These are phyloP conservation scores for Neolentinus lepideus DNA, from an alignment of 1,284 basidiomycete species.

Conservation along the genomic window DNA sequence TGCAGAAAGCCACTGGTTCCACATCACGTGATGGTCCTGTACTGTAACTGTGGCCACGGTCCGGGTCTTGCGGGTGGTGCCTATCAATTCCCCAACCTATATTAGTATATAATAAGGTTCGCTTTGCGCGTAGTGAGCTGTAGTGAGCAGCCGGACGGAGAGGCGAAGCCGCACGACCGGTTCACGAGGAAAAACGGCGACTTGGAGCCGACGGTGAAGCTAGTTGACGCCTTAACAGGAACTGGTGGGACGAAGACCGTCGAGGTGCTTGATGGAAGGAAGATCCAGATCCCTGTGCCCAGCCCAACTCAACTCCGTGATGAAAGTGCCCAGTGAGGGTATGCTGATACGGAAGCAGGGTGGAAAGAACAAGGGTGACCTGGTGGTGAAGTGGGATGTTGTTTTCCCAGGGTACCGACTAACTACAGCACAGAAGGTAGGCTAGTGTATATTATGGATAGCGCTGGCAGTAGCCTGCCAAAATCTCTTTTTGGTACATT, in stretches of 20 bases:
- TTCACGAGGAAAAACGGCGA: constrained; percentile 82
- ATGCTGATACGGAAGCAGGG: constrained; percentile 88
- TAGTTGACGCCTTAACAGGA: constrained; percentile 80
- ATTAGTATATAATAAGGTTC: too few relatives aligned
- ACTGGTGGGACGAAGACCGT: constrained; percentile 44
- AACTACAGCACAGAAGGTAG: constrained; percentile 70
- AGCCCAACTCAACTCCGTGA: constrained; percentile 70
- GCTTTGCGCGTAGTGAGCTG: constrained; percentile 81
- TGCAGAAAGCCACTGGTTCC: too few relatives aligned
- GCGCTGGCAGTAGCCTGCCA: too few relatives aligned
- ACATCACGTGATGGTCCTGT: too few relatives aligned
- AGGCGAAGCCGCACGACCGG: constrained; percentile 79
- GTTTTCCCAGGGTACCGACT: constrained; percentile 78
- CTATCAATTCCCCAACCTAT: too few relatives aligned
- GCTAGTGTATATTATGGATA: too few relatives aligned
- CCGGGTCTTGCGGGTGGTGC: too few relatives aligned
- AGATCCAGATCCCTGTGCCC: constrained; percentile 64
- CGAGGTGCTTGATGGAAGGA: constrained; percentile 73
- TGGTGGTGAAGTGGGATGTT: constrained; percentile 80
- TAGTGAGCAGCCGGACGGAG: constrained; percentile 76
- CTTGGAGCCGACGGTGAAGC: constrained; percentile 53
- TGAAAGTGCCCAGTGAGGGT: constrained; percentile 68
- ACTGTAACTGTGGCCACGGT: too few relatives aligned
- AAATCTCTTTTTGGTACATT: too few relatives aligned
- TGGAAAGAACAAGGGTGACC: constrained; percentile 72